Evolutionary conservation across 345 rosid species (phyloP).

Genomic region (Gossypium australe): DNA sequence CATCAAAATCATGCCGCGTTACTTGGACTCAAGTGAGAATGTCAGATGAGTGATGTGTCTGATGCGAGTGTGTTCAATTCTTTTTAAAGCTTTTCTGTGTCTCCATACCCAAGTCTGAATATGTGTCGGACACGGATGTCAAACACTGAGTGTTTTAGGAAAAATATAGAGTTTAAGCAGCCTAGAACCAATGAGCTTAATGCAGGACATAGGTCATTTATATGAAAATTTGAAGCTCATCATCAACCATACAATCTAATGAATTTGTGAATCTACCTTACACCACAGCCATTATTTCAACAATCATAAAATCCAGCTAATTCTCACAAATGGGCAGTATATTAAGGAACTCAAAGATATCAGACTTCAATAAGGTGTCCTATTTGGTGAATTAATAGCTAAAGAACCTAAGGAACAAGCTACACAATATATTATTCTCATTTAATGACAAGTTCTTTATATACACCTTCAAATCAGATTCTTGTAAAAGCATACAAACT

Average conservation of each 20-base stretch:
- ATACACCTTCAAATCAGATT: not conserved
- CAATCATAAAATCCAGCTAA: not conserved
- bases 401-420: not conserved
- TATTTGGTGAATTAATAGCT: not conserved
- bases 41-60: not conserved
- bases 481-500: not conserved
- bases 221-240: not conserved
- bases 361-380: not conserved
- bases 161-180: not conserved
- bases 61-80: too few species aligned
- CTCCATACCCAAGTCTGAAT: too few species aligned
- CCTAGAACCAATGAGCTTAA: not conserved
- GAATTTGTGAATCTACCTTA: not conserved
- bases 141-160: not conserved
- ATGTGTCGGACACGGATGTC: not conserved
- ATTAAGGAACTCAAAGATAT: not conserved
- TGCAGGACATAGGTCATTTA: not conserved
- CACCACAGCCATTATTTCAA: not conserved
- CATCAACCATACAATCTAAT: not conserved
- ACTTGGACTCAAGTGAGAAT: not conserved
- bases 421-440: not conserved
- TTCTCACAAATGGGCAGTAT: not conserved
- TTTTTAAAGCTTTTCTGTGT: too few species aligned
- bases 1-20: not conserved
- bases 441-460: not conserved